Evolutionary conservation across 495 filamentous ascomycete genomes (phyloP).

Genomic region (Sordaria brevicollis): DNA sequence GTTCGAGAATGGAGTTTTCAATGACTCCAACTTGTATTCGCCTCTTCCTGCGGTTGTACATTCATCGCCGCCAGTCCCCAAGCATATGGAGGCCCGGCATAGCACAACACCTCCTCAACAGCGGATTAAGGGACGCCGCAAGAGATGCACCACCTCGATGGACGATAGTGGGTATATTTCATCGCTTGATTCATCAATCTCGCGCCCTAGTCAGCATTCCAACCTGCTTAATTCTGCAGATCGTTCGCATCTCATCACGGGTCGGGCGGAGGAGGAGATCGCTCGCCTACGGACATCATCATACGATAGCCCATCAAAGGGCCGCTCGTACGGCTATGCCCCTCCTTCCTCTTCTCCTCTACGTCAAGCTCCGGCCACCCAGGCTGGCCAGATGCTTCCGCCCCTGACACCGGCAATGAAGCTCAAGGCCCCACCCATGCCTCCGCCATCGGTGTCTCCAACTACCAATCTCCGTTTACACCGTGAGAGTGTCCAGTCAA

Average conservation of each 20-base stretch:
- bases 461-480: constrained; percentile 93
- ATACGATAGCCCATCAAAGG: constrained; percentile 80
- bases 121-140: constrained; percentile 50
- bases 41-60: constrained; percentile 44
- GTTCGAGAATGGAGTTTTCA: constrained; percentile 39
- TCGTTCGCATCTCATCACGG: constrained; percentile 69
- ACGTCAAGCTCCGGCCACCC: constrained; percentile 39
- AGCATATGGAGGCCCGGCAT: constrained; percentile 44
- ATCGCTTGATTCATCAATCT: constrained; percentile 88
- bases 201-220: constrained; percentile 52
- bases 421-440: constrained; percentile 70
- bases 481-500: constrained; percentile 71
- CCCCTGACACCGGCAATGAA: constrained; percentile 81
- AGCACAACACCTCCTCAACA: constrained; percentile 66
- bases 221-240: constrained; percentile 61
- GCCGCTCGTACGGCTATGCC: constrained; percentile 36
- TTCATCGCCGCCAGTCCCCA: constrained; percentile 81
- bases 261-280: constrained; percentile 90
- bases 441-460: constrained; percentile 81
- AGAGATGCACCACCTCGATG: constrained; percentile 63
- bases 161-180: constrained; percentile 98
- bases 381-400: constrained; percentile 55
- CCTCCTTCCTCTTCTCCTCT: constrained; percentile 46
- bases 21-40: constrained; percentile 49
- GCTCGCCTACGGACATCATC: constrained; percentile 85